A percentile compares a stretch with the other conserved stretches of the same genome.
These are phyloP conservation scores for Phellinidium pouzarii DNA, from an alignment of 1,284 basidiomycete genomes.

Conservation along the genomic window DNA sequence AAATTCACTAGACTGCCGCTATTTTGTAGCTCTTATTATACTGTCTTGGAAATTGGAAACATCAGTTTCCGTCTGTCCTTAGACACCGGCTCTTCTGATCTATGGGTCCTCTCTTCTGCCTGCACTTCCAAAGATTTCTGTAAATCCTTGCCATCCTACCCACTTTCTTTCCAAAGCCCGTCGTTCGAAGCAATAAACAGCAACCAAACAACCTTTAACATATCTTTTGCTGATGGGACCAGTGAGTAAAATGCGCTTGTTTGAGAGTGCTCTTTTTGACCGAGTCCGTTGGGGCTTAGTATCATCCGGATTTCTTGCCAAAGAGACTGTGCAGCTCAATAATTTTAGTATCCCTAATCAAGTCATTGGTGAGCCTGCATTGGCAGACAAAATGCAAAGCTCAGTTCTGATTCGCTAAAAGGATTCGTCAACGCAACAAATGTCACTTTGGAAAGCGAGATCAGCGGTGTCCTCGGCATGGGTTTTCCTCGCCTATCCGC, in stretches of 20 bases:
- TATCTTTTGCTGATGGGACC: conserved; percentile 61
- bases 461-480: conserved; percentile 66
- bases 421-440: conserved; percentile 51
- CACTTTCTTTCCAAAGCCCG: conserved; percentile 55
- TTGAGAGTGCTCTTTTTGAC: no score
- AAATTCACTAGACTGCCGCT: not conserved
- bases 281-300: conserved; percentile 15
- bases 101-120: conserved; percentile 62
- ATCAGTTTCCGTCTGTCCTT: conserved; percentile 63
- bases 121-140: conserved; percentile 48
- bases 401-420: not conserved
- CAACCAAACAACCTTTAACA: conserved; percentile 52
- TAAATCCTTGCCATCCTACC: conserved; percentile 54
- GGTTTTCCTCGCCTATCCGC: conserved; percentile 68
- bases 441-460: conserved; percentile 50
- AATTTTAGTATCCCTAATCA: conserved; percentile 55
- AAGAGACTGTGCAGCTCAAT: conserved; percentile 51
- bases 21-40: conserved; percentile 53
- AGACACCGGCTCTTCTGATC: conserved; percentile 71
- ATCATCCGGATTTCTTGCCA: conserved; percentile 58
- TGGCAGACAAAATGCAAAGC: not conserved
- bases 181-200: conserved; percentile 54
- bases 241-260: conserved; percentile 47
- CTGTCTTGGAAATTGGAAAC: conserved; percentile 49
- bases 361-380: conserved; percentile 48